Evolutionary conservation across 73 alveolate species (phyloP), one percentile per base, ranked within the genome.

Genomic region (Breviolum minutum): DNA sequence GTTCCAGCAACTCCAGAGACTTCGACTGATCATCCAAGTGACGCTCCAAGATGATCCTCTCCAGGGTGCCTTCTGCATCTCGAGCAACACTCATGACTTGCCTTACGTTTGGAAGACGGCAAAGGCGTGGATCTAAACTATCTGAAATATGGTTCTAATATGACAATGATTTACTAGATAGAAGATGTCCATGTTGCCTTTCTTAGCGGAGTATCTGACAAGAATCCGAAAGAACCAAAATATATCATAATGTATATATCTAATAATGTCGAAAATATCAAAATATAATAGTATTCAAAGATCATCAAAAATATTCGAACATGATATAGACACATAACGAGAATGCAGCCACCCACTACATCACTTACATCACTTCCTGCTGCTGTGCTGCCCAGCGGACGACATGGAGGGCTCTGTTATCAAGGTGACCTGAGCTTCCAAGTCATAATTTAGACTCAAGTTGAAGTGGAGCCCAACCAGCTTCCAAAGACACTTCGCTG

Each of bases 31-130:
- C 86, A 80, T 48, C 88, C 68, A 48, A 80, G 88, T 27, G 32
- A 27, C 88, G 40, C 48, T 76, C 91, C 68, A 92, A 80, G 60
- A 92, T 27, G 29, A 92, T 40, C 27, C 98, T 80, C 98, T 73
- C 80, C 40, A 92, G 69, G 27, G 76, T 76, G 64, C 98, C 98
- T 32, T 92, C 91, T 76, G 91, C 98, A 76, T 92, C 98, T 8
- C 98, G 98, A 32, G 98, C 98, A n/a, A 92, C 66, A 27, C 68
- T 80, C 98, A 92, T 92, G 80, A 92, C 48, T 14, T 74, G 98
- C 98, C 98, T 92, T 1, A 40, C 54, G 3, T 40, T 40, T 40
- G 3, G 54, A 40, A 2, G 54, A 40, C 54, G 3, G 54, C 54
- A 40, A 40, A 40, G 54, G 54, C 54, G 3, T 40, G 0, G 54